phyloP scores from a whole-genome alignment of 352 stramenopile genomes.

The Elongisporangium prolatum region DNA sequence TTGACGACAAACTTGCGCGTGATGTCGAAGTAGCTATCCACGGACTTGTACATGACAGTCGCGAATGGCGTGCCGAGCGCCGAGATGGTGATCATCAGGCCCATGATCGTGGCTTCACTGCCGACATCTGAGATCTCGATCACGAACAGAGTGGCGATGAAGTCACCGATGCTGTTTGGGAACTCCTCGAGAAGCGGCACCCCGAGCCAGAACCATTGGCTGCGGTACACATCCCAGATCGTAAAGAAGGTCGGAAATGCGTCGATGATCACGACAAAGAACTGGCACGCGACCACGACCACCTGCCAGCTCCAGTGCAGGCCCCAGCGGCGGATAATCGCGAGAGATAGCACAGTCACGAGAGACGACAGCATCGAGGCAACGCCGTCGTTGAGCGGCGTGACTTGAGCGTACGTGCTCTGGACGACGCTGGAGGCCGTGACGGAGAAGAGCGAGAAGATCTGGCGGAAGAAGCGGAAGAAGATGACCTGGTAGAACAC shows the following conservation, averaged over 20 bases:
- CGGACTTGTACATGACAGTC: constrained; percentile 48
- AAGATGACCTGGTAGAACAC: constrained; percentile 51
- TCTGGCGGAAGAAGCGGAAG: constrained; percentile 45
- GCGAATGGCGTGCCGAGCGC: constrained; percentile 44
- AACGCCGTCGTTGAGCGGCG: constrained; percentile 52
- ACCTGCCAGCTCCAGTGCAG: constrained; percentile 54
- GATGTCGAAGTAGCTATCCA: constrained; percentile 55
- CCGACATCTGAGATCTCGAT: constrained; percentile 46
- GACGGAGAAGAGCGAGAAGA: constrained; percentile 43
- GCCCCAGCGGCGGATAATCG: constrained; percentile 33
- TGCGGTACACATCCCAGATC: constrained; percentile 65
- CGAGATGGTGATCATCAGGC: constrained; percentile 36
- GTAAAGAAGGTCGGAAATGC: constrained; percentile 45
- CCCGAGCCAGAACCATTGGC: constrained; percentile 65
- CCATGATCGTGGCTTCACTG: constrained; percentile 44
- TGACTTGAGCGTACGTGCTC: constrained; percentile 47
- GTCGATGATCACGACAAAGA: constrained; percentile 43
- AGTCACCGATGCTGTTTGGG: constrained; percentile 38
- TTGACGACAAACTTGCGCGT: constrained; percentile 35
- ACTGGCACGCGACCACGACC: constrained; percentile 31
- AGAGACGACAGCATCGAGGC: constrained; percentile 36
- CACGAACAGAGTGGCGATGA: constrained; percentile 42
- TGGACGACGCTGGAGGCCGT: constrained; percentile 43
- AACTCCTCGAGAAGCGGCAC: constrained; percentile 48
- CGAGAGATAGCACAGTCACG: constrained; percentile 34